These are phyloP conservation scores for Rosa hybrid DNA, from an alignment of 331 rosid species.

Conservation along the genomic window DNA sequence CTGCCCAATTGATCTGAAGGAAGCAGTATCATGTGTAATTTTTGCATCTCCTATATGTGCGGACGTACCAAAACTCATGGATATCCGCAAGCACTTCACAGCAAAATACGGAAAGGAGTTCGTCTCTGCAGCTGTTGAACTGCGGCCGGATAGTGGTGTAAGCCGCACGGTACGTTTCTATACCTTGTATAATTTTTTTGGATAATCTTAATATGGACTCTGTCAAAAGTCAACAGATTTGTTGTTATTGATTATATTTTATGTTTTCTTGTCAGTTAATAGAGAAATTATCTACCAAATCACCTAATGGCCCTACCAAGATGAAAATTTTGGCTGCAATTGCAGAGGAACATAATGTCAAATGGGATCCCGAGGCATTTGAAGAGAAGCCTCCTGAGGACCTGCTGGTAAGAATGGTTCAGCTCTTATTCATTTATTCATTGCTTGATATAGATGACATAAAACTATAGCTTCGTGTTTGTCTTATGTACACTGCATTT, in stretches of 20 bases:
- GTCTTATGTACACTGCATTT: background rate
- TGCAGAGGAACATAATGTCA: conserved; percentile 93
- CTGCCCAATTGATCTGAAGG: conserved; percentile 89
- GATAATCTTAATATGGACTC: conserved; percentile 2
- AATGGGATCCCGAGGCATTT: conserved; percentile 81
- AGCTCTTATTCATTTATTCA: conserved; percentile 5
- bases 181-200: conserved; percentile 16
- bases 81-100: conserved; percentile 70
- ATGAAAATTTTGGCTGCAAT: conserved; percentile 68
- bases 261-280: conserved; percentile 60
- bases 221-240: conserved; percentile 21
- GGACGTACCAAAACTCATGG: conserved; percentile 82
- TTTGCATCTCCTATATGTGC: conserved; percentile 94
- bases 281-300: conserved; percentile 89
- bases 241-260: conserved; percentile 9
- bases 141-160: conserved; percentile 97
- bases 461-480: background rate
- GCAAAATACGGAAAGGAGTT: conserved; percentile 93
- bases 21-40: conserved; percentile 81
- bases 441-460: conserved; percentile 17
- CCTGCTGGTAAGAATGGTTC: conserved; percentile 54
- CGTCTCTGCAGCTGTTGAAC: conserved; percentile 66
- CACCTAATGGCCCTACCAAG: conserved; percentile 89
- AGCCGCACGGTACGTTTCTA: conserved; percentile 73
- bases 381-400: conserved; percentile 65